Evolutionary conservation across 2,329 filamentous ascomycete genomes (phyloP), one percentile per base, ranked within the genome.

Genomic region (Cylindrodendrum hubeiense): DNA sequence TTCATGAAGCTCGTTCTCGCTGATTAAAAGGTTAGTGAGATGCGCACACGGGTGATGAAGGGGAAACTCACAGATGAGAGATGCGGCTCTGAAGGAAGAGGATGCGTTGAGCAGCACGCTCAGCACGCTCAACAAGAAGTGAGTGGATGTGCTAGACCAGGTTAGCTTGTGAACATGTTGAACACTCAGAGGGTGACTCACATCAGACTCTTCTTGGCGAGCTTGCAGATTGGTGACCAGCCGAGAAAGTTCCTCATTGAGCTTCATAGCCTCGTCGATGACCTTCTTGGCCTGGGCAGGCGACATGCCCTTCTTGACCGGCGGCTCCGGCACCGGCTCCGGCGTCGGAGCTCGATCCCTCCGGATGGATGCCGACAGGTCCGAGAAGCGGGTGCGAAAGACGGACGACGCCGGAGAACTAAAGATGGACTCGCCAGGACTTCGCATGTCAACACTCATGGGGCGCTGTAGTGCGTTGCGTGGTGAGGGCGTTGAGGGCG

Each of bases 131-230:
- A 56, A 89, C 83, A 22, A 91, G 84, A 33, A 91, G 77, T 24
- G 83, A 83, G 72, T 91, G 89, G 62, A 92, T 89, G 69, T 90
- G 88, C 82, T 89, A 17, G 19, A 19, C 21, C 33, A n/a, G 19
- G 74, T 81, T 60, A 82, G 67, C 70, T 72, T 58, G 68, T 59
- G 57, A 17, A 10, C n/a, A 17, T 46, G 5, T 49, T 22, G 12
- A 26, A 30, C 15, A 12, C 22, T n/a, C n/a, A n/a, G 24, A 43
- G 47, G 34, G 28, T 34, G 39, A 73, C 81, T 78, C 78, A 85
- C 88, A 76, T 89, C 85, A 46, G 86, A 85, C 76, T 91, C 89
- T 74, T 90, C 86, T 67, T 86, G 86, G 41, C 89, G 82, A 41
- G 82, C 82, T 59, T 83, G 81, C 21, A 91, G 80, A 60, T 84